Evolutionary conservation across 169 alveolate genomes (phyloP), one percentile per base, ranked within the genome.

Genomic region (Cystoisospora suis): DNA sequence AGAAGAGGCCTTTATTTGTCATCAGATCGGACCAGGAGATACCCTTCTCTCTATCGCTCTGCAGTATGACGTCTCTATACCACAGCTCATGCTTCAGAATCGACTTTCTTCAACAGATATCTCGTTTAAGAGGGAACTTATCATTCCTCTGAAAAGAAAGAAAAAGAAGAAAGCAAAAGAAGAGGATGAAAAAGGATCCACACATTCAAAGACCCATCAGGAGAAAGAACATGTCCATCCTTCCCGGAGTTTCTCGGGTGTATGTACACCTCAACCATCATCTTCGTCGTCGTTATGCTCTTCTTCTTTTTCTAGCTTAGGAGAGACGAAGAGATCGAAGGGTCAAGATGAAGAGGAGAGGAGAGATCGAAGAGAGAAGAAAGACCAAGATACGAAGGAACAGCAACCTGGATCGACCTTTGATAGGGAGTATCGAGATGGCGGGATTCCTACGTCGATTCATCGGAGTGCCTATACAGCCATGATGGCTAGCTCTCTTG

Each of bases 31-130:
- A 46, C 70, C 83, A 3, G 75, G 58, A 77, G 80, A 87, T 61
- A 75, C 86, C 7, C 85, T 65, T 29, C 70, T 72, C 40, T 46
- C 81, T 3, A 72, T 85, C 32, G 81, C 90, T 23, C 77, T 42
- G 47, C 70, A 56, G 79, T 85, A 56, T 36, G 75, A 49, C 53
- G 88, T 81, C 17, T 49, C 88, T 3, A 38, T 81, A 7, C 46
- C 70, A 32, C 75, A 32, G 23, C 0, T 81, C 56, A 81, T 81
- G 88, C 75, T 44, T 20, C 23, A 15, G 5, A 81, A 81, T 32
- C 42, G 32, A 2, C 75, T 81, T 29, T 44, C 70, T 20, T 49
- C 75, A 0, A 7, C 88, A 3, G 88, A 81, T 20, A 81, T 81
- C 46, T 81, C 77, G 88, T 81, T 49, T 38, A 81, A 34, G n/a